Conservation (phyloP, 2,329 filamentous ascomycete species). For the Metarhizium sp. region DNA sequence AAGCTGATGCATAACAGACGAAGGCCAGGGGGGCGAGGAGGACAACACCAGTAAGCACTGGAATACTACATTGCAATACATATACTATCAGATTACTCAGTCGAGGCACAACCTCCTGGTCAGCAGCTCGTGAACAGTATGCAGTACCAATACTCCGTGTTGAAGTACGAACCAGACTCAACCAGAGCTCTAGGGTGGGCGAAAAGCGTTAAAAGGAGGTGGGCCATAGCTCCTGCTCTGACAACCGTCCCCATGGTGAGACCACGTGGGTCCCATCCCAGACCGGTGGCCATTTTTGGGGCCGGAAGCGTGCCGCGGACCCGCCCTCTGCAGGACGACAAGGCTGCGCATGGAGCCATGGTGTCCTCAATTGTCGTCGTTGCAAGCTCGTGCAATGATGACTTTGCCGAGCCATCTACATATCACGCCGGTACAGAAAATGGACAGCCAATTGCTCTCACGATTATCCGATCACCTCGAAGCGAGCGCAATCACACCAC, state of each 20-base stretch:
- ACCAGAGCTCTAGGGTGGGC: background rate
- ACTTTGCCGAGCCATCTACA: background rate
- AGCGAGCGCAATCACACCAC: background rate
- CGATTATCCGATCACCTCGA: background rate
- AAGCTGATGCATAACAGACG: too few species aligned
- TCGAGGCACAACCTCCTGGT: too few species aligned
- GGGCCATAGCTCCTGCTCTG: background rate
- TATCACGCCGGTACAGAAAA: background rate
- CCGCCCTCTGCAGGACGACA: constrained; percentile 1
- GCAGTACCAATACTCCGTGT: too few species aligned
- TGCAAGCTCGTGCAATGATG: background rate
- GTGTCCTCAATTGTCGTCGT: too few species aligned
- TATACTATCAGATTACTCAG: too few species aligned
- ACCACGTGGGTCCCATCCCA: constrained; percentile 7
- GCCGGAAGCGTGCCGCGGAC: constrained; percentile 10
- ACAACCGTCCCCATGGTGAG: background rate
- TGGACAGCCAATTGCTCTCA: background rate
- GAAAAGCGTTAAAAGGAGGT: background rate
- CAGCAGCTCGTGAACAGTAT: too few species aligned
- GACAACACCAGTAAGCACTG: too few species aligned
- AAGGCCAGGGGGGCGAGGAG: too few species aligned
- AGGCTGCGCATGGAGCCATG: background rate
- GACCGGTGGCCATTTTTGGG: background rate
- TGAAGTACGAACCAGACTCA: too few species aligned
- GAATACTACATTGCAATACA: too few species aligned